These are phyloP conservation scores for Begonia fuchsioides DNA, from an alignment of 306 rosid species.

Conservation along the genomic window DNA sequence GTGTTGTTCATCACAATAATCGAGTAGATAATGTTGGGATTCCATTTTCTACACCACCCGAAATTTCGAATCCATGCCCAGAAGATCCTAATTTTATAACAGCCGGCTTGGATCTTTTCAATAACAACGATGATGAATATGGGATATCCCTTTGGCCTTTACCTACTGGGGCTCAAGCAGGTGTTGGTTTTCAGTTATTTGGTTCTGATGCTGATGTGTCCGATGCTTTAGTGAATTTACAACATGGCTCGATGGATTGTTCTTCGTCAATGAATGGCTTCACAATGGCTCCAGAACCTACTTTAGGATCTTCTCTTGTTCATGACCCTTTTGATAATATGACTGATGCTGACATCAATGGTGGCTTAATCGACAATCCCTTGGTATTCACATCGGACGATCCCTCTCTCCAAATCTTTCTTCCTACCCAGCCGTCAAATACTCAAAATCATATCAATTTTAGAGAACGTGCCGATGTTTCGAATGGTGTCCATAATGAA, in stretches of 20 bases:
- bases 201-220: constrained; percentile 53
- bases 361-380: constrained; percentile 82
- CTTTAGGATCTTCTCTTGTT: constrained; percentile 39
- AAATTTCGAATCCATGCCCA: too few relatives aligned
- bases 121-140: constrained; percentile 47
- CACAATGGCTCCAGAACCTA: constrained; percentile 41
- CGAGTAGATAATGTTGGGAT: constrained; percentile 34
- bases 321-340: constrained; percentile 38
- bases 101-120: constrained; percentile 57
- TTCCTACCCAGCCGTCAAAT: constrained; percentile 76
- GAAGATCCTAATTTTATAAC: constrained; percentile 46
- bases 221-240: constrained; percentile 50
- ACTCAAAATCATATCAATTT: constrained; percentile 51
- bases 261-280: constrained; percentile 68
- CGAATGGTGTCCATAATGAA: constrained; percentile 69
- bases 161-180: constrained; percentile 57
- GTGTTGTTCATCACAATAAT: constrained; percentile 25
- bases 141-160: constrained; percentile 53
- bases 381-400: constrained; percentile 72
- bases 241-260: constrained; percentile 47
- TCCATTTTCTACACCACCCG: constrained; percentile 33
- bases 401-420: constrained; percentile 93
- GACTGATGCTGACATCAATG: constrained; percentile 55
- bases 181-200: constrained; percentile 70
- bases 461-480: constrained; percentile 55